phyloP scores from a whole-genome alignment of 345 rosid species.

The Eucalyptus urophylla region DNA sequence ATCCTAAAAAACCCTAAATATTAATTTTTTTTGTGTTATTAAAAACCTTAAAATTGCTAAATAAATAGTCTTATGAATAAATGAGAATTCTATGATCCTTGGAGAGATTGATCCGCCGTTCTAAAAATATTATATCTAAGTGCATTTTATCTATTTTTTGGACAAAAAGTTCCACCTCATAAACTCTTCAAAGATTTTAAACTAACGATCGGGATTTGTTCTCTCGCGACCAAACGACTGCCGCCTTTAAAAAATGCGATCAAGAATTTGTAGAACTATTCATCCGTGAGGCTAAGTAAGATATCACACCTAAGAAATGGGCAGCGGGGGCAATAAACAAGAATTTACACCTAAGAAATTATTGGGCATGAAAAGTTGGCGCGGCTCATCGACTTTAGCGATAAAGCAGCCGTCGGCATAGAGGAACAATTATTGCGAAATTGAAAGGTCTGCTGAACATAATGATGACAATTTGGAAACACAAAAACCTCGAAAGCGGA shows the following conservation, averaged over 20 bases:
- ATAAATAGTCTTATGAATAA: neutral
- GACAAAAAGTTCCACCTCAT: neutral
- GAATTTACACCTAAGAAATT: neutral
- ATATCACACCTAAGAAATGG: neutral
- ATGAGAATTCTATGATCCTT: neutral
- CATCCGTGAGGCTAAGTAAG: neutral
- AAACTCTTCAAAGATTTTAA: neutral
- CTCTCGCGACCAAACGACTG: too few relatives aligned
- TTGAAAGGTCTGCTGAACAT: neutral
- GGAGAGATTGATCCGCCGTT: neutral
- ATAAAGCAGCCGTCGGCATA: neutral
- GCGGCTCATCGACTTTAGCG: neutral
- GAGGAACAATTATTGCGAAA: neutral
- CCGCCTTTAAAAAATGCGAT: neutral
- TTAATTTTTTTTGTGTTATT: neutral
- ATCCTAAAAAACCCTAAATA: too few relatives aligned
- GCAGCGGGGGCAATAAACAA: neutral
- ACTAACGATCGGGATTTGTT: neutral
- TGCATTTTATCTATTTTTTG: neutral
- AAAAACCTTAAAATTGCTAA: neutral
- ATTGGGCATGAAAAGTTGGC: neutral
- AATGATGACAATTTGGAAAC: neutral
- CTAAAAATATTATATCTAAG: neutral
- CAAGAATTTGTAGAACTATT: neutral
- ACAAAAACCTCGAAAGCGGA: neutral